Evolutionary conservation across 805 yeast genomes (phyloP), one percentile per base, ranked within the genome.

Genomic region (Peterozyma xylosa): DNA sequence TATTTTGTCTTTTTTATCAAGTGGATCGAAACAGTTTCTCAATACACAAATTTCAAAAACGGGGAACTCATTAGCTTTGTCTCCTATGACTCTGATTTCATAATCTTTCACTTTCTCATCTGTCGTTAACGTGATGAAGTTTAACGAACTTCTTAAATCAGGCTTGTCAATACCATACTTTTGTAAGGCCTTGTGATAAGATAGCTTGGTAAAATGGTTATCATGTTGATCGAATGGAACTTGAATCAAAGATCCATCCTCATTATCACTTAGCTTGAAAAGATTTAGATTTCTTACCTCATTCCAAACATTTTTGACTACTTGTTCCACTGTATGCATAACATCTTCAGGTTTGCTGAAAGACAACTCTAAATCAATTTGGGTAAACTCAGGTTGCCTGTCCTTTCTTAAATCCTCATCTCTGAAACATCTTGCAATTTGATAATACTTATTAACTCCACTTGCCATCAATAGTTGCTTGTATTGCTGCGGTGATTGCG

Each of bases 401-500:
- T 93, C 99, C 1, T 87, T 81, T 47, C 99, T 73, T 45, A 93
- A 71, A 63, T 93, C 98, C 60, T 93, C 99, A 60, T 93, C 99
- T 51, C 99, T 73, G 60, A 93, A 93, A 60, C 99, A 93, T 55
- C 78, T 81, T 3, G 99, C 98, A 35, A 93, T 68, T 63, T 93
- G 99, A 62, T 78, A 93, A 62, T 93, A 93, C 40, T 78, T 72
- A 42, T 83, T 73, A 35, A 93, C 78, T 1, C 99, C 99, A 35
- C 96, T 82, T 1, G 97, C 95, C 89, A 93, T 93, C 32, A 93
- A 67, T 35, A 93, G 68, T 62, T 93, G 99, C 58, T 93, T 93
- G 58, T 91, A 93, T 58, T 93, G 99, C 59, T 93, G 99, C 0
- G 99, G 99, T 13, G 96, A 87, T 60, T 93, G 99, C 0, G 98